Base-by-base conservation (phyloP, 2,329 filamentous ascomycete species). In the Nigrograna mackinnonii region DNA sequence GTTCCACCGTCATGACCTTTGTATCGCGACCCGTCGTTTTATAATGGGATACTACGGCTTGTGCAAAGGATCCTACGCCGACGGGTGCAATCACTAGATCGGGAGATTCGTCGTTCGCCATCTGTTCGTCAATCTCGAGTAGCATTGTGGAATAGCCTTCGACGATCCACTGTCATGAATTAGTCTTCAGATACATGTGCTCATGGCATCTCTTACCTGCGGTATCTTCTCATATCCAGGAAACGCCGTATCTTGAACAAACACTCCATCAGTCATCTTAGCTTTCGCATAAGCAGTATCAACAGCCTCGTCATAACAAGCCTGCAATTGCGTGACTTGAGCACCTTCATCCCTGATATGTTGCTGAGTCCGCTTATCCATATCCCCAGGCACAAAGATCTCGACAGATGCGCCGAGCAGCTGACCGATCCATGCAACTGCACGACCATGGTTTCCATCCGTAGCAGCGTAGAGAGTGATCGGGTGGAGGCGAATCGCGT, bases 1-100 rank as follows among this genome's bases (percentile, higher is more conserved):
- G 31, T 17, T 33, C 31, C 18, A 33, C 31, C 9, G 31, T 33
- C n/a, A 33, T 9, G 31, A 33, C 31, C 31, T 17, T 33, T 11
- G 31, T 33, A 11, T 11, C 11, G 14, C 24, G 11, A 9, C 31
- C 31, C 11, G 11, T 12, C 11, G 11, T 11, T 11, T 17, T 11
- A 17, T 11, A 33, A 17, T 33, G 31, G 16, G 16, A 13, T 11
- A 17, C 16, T 11, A 17, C 31, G 9, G 31, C 11, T 17, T 33
- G 31, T 11, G 31, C 31, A 17, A 33, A 33, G 9, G 31, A 33
- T 13, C 31, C 31, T 33, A 33, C 31, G 11, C 31, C 31, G 16
- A 17, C 31, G 11, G 31, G 31, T 33, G 18, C 31, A 33, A 33
- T 33, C 11, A 33, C 31, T 11, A 33, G 16, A 17, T 33, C 31